Evolutionary conservation across 2,329 filamentous ascomycete genomes (phyloP).

Genomic region (Fusarium caatingaense): DNA sequence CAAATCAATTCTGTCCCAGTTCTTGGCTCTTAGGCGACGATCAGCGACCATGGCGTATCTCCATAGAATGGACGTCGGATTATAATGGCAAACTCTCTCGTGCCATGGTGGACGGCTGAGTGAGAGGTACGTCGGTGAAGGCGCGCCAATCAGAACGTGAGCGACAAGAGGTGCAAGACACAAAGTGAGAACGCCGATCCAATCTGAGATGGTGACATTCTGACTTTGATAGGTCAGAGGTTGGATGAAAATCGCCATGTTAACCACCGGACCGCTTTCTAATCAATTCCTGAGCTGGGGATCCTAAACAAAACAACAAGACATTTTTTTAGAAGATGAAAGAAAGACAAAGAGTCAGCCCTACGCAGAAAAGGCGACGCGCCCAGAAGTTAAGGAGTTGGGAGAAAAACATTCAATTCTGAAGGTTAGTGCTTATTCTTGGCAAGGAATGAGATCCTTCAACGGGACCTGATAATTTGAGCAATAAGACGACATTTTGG

Average conservation of each 20-base stretch:
- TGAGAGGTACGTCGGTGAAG: conserved; percentile 5
- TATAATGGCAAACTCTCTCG: conserved; percentile 25
- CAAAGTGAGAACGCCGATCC: conserved; percentile 16
- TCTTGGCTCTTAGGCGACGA: conserved; percentile 4
- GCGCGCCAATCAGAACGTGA: conserved; percentile 19
- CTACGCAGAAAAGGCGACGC: background rate
- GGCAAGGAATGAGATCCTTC: background rate
- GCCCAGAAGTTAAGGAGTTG: background rate
- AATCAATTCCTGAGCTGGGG: no score
- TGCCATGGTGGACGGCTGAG: conserved; percentile 19
- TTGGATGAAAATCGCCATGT: background rate
- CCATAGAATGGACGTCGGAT: conserved; percentile 30
- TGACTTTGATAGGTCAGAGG: conserved; percentile 18
- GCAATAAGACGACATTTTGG: background rate
- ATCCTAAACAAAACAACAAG: background rate
- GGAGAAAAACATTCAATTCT: background rate
- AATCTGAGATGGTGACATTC: conserved; percentile 3
- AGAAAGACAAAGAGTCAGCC: background rate
- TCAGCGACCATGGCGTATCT: conserved; percentile 17
- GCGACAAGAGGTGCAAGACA: conserved; percentile 28
- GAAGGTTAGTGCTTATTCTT: background rate
- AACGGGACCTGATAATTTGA: background rate
- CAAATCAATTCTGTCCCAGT: conserved; percentile 11
- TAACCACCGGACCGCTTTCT: accelerated
- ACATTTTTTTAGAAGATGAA: accelerated